Percentiles rank a stretch among this genome's conserved stretches.
phyloP scores from a whole-genome alignment of 1,139 yeast species.

The Hanseniaspora uvarum region DNA sequence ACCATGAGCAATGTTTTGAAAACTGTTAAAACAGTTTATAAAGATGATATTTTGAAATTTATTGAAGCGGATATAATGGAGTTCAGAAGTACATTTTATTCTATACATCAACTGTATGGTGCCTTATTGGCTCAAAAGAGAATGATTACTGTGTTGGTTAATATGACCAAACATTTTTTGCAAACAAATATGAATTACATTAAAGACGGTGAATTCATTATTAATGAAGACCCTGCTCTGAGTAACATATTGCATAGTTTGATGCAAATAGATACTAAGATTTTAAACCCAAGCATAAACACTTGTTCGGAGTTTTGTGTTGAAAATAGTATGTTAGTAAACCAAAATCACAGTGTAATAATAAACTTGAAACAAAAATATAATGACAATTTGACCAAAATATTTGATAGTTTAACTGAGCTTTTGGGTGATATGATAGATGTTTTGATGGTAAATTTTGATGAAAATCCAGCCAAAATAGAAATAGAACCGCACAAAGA shows the following conservation, averaged over 20 bases:
- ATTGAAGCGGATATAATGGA: constrained; percentile 1
- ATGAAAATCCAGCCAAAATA: neutral
- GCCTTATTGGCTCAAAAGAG: constrained; percentile 2
- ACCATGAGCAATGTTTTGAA: neutral
- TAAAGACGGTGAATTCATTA: neutral
- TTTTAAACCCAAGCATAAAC: neutral
- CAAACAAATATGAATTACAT: neutral
- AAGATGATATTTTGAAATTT: neutral
- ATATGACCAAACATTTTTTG: constrained; percentile 1
- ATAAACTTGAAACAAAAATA: constrained; percentile 2
- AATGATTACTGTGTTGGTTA: neutral
- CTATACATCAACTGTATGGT: constrained; percentile 4
- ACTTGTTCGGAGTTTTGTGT: constrained; percentile 3
- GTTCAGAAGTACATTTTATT: neutral
- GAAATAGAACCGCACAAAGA: neutral
- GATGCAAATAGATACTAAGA: neutral
- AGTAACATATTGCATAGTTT: neutral
- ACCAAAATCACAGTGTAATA: neutral
- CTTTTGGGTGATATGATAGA: neutral
- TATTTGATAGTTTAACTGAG: neutral
- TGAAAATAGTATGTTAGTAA: constrained; percentile 13
- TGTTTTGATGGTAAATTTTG: neutral
- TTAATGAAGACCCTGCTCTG: neutral
- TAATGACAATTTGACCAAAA: neutral
- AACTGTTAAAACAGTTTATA: neutral